Conservation (phyloP, 108 stramenopile species). For the Cyclotella baltica region DNA sequence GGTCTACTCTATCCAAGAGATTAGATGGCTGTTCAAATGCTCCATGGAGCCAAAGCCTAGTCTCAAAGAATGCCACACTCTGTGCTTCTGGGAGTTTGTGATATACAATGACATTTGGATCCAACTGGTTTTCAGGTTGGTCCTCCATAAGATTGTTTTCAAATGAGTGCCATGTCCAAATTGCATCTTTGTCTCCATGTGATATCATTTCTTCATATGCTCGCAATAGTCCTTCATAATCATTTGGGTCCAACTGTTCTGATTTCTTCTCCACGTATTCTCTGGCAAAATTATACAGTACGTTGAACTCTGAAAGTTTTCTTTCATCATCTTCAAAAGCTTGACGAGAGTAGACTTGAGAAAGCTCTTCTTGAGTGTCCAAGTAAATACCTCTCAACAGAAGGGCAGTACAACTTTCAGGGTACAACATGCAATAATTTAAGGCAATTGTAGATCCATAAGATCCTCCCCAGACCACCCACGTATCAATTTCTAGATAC, state of each 20-base stretch:
- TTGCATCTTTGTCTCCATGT: slow-evolving; percentile 37
- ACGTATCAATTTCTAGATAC: not conserved
- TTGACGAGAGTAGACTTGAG: slow-evolving; percentile 33
- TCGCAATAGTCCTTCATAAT: slow-evolving; percentile 25
- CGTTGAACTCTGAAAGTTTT: slow-evolving; percentile 26
- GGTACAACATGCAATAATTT: slow-evolving; percentile 56
- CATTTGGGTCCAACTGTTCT: slow-evolving; percentile 29
- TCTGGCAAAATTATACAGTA: slow-evolving; percentile 28
- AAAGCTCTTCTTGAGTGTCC: slow-evolving; percentile 37
- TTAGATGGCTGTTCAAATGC: slow-evolving; percentile 38
- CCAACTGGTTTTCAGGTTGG: slow-evolving; percentile 29
- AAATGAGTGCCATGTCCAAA: slow-evolving; percentile 50
- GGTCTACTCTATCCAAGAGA: slow-evolving; percentile 27
- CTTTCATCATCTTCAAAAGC: slow-evolving; percentile 30
- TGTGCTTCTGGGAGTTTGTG: slow-evolving; percentile 30
- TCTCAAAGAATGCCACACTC: slow-evolving; percentile 49
- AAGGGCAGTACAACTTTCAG: slow-evolving; percentile 50
- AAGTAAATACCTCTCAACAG: slow-evolving; percentile 72
- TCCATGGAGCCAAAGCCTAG: slow-evolving; percentile 41
- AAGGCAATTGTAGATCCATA: slow-evolving; percentile 31
- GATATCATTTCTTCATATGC: slow-evolving; percentile 46
- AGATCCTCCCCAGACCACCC: slow-evolving; percentile 1
- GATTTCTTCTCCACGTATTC: not conserved
- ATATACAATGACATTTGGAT: slow-evolving; percentile 37
- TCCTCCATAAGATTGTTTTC: slow-evolving; percentile 60